These are phyloP conservation scores for Aspergillus melleus DNA, from an alignment of 2,329 filamentous ascomycete species.

Conservation along the genomic window DNA sequence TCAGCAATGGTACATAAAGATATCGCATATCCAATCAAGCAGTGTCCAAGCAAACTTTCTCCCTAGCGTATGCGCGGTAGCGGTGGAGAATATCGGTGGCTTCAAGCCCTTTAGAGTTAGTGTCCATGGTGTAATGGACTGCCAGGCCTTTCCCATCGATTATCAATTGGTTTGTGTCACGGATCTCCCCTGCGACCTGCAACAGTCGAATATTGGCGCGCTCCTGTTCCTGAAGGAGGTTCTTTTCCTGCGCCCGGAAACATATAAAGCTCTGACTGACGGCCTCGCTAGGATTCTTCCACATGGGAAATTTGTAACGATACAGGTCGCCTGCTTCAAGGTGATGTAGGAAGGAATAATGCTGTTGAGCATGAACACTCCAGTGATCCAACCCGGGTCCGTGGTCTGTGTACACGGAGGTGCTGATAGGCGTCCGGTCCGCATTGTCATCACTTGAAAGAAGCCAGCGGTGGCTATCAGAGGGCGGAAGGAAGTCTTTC, in stretches of 20 bases:
- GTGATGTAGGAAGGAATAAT: conserved; percentile 51
- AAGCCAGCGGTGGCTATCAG: conserved; percentile 52
- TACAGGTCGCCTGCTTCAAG: conserved; percentile 49
- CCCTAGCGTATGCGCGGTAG: conserved; percentile 55
- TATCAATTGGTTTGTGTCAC: conserved; percentile 33
- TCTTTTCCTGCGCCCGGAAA: conserved; percentile 55
- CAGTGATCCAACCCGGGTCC: conserved; percentile 51
- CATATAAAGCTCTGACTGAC: conserved; percentile 58
- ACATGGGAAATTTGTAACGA: conserved; percentile 50
- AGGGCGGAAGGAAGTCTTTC: conserved; percentile 30
- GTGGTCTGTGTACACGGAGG: conserved; percentile 48
- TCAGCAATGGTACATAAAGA: neutral
- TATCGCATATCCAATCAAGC: neutral
- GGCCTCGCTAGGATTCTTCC: conserved; percentile 51
- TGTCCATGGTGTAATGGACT: conserved; percentile 54
- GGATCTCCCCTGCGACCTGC: conserved; percentile 23
- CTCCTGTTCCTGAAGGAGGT: conserved; percentile 41
- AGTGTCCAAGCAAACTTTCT: conserved; percentile 49
- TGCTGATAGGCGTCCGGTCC: conserved; percentile 49
- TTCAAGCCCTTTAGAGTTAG: conserved; percentile 44
- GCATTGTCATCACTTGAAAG: conserved; percentile 39
- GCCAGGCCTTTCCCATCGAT: conserved; percentile 57
- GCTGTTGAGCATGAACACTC: conserved; percentile 50
- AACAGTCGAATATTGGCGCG: conserved; percentile 42
- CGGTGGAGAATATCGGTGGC: conserved; percentile 56